Evolutionary conservation across 345 rosid genomes (phyloP), one percentile per base, ranked within the genome.

Genomic region (Nephelium lappaceum): DNA sequence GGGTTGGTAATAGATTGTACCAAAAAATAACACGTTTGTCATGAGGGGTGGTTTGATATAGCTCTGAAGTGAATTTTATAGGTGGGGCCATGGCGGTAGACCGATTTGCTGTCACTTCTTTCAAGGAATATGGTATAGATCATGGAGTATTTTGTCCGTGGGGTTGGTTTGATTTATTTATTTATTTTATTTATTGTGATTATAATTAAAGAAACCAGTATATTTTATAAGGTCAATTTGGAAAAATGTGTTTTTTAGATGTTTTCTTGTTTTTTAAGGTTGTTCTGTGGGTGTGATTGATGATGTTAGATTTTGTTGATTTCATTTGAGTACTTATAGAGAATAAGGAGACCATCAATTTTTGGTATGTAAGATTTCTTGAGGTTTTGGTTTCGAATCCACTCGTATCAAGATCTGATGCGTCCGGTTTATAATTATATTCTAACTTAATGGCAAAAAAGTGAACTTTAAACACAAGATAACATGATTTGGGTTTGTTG

Each of bases 1-100:
- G 74, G 72, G 64, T 61, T 57, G 60, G 67, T 63, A 79, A 78
- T 82, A 69, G 77, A 76, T 76, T 76, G 63, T 55, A 38, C 27
- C 25, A 11, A 62, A 27, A 57, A 18, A n/a, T n/a, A 11, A 24
- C 16, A 6, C 36, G 18, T 27, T 65, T 11, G 63, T 15, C 6
- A n/a, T 19, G 27, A n/a, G n/a, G 21, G 61, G 62, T 19, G 24
- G 24, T 18, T 57, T 18, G 24, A 57, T 47, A 47, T 47, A 2
- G 12, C 51, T n/a, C 24, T 57, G 24, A 57, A 18, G 23, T 21
- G 63, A 58, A 58, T 58, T 21, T 58, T 58, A 58, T 21, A 10
- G 12, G 63, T 58, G 36, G 63, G 27, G 63, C 63, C 63, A 58
- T 58, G 24, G 25, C 4, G 51, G 12, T 45, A 31, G 51, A 45